These are phyloP conservation scores for Polygonum maritimum DNA, from an alignment of 148 eudicot species.

Conservation along the genomic window DNA sequence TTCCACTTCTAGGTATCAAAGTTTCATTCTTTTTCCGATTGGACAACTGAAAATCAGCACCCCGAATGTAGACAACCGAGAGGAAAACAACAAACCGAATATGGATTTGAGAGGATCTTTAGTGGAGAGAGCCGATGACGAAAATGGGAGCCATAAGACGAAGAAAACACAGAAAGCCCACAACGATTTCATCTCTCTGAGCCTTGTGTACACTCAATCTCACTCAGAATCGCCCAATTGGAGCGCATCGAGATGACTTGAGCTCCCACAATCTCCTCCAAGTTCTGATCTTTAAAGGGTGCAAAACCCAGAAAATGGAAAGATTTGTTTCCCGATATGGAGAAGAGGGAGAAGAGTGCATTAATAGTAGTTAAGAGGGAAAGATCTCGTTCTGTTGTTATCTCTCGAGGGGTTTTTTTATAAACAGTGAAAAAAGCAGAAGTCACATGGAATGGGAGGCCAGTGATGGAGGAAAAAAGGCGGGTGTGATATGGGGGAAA, in stretches of 20 bases:
- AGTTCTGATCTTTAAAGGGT: background rate
- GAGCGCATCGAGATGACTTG: background rate
- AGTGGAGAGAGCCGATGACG: background rate
- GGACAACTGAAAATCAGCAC: background rate
- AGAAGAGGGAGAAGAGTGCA: background rate
- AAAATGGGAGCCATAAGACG: background rate
- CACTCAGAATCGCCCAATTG: background rate
- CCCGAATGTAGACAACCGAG: background rate
- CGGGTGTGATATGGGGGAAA: background rate
- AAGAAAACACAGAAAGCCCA: background rate
- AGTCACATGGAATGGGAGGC: background rate
- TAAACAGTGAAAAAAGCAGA: conserved; percentile 5
- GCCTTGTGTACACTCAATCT: background rate
- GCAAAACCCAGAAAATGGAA: background rate
- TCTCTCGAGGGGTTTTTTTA: background rate
- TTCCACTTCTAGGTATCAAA: background rate
- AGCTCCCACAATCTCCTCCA: background rate
- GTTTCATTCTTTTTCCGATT: background rate
- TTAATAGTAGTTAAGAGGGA: background rate
- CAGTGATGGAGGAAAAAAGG: conserved; percentile 8
- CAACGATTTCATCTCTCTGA: background rate
- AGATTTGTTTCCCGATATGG: background rate
- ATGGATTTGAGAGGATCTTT: conserved; percentile 2
- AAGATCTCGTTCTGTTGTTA: conserved; percentile 4
- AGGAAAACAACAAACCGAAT: background rate